phyloP scores from a whole-genome alignment of 768 basidiomycete species.

The Paxillus involutus region DNA sequence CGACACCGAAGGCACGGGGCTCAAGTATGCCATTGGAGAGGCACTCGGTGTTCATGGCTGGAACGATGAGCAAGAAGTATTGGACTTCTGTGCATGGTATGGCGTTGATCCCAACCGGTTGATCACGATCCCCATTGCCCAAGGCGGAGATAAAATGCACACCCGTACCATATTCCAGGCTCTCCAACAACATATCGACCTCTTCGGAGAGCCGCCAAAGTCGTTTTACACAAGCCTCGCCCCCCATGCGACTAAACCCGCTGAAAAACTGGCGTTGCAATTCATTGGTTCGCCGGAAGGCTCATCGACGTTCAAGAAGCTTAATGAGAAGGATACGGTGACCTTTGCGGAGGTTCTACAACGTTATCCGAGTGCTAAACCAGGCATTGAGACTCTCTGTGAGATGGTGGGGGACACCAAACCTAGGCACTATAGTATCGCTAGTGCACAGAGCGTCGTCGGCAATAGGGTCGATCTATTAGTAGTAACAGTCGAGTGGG shows the following conservation, averaged over 20 bases:
- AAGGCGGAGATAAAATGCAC: slow-evolving; percentile 69
- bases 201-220: slow-evolving; percentile 95
- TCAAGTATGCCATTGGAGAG: slow-evolving; percentile 95
- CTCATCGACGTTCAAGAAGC: slow-evolving; percentile 88
- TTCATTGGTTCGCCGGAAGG: slow-evolving; percentile 97
- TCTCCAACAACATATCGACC: slow-evolving; percentile 93
- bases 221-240: slow-evolving; percentile 91
- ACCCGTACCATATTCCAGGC: slow-evolving; percentile 94
- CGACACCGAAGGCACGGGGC: slow-evolving; percentile 85
- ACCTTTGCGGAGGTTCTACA: slow-evolving; percentile 86
- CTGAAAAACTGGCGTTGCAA: slow-evolving; percentile 77
- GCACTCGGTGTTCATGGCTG: slow-evolving; percentile 97
- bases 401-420: slow-evolving; percentile 93
- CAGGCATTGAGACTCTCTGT: slow-evolving; percentile 82
- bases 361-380: slow-evolving; percentile 75
- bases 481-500: slow-evolving; percentile 96
- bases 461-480: slow-evolving; percentile 93
- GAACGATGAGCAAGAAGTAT: slow-evolving; percentile 89
- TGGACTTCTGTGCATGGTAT: slow-evolving; percentile 91
- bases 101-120: slow-evolving; percentile 79
- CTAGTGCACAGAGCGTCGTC: slow-evolving; percentile 91
- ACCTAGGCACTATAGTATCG: slow-evolving; percentile 97
- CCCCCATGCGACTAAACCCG: slow-evolving; percentile 62
- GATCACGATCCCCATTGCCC: slow-evolving; percentile 76
- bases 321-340: slow-evolving; percentile 92